Evolutionary conservation across 2,329 filamentous ascomycete genomes (phyloP).

Genomic region (Elsinoe necatrix): DNA sequence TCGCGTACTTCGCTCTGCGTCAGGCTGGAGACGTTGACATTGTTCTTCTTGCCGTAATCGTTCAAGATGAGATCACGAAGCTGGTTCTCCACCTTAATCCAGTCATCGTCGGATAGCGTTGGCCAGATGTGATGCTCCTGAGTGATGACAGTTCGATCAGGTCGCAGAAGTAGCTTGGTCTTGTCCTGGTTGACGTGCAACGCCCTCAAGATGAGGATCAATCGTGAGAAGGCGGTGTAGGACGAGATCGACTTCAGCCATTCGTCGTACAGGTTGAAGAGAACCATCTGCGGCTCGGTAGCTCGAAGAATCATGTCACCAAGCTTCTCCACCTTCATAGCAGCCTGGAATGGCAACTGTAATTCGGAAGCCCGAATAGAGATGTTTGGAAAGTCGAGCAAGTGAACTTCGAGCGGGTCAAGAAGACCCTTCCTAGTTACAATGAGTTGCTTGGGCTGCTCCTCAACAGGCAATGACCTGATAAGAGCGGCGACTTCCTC

Average conservation of each 20-base stretch:
- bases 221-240: slow-evolving; percentile 93
- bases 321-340: slow-evolving; percentile 99
- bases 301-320: slow-evolving; percentile 98
- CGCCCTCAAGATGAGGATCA: slow-evolving; percentile 86
- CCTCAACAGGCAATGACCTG: slow-evolving; percentile 88
- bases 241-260: slow-evolving; percentile 98
- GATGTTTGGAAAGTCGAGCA: slow-evolving; percentile 98
- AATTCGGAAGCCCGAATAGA: slow-evolving; percentile 95
- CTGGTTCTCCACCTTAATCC: slow-evolving; percentile 99
- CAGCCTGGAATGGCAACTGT: slow-evolving; percentile 96
- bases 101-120: slow-evolving; percentile 84
- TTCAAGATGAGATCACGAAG: slow-evolving; percentile 92
- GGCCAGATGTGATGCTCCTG: slow-evolving; percentile 99
- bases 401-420: slow-evolving; percentile 91
- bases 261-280: slow-evolving; percentile 98
- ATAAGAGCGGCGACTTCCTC: slow-evolving; percentile 99
- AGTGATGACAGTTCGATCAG: slow-evolving; percentile 96
- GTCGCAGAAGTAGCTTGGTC: slow-evolving; percentile 88
- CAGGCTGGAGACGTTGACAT: slow-evolving; percentile 94
- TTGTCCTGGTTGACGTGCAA: slow-evolving; percentile 98
- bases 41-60: slow-evolving; percentile 99
- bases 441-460: slow-evolving; percentile 97
- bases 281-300: slow-evolving; percentile 98
- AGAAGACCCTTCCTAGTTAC: slow-evolving; percentile 95
- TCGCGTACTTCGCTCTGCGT: slow-evolving; percentile 96